Percentiles rank a stretch among this genome's conserved stretches.
Conservation (phyloP, 495 filamentous ascomycete species). For the Penicillium cinerascens region DNA sequence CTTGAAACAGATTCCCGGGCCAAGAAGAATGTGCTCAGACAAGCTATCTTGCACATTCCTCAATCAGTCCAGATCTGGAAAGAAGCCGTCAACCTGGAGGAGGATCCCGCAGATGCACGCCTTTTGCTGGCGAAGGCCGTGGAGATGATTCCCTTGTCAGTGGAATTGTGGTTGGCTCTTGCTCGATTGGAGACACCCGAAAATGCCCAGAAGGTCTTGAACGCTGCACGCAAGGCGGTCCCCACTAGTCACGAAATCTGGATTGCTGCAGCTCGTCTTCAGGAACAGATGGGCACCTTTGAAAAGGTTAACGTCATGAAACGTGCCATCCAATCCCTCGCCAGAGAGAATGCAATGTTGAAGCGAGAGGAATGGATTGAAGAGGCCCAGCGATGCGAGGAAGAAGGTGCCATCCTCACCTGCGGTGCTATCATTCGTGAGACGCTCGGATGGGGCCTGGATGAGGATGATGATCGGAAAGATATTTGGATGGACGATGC, state of each 20-base stretch:
- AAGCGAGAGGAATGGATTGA: conserved; percentile 96
- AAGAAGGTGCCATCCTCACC: conserved; percentile 82
- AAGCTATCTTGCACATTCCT: conserved; percentile 83
- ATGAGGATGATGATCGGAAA: conserved; percentile 95
- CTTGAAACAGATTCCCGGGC: conserved; percentile 74
- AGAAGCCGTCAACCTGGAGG: conserved; percentile 92
- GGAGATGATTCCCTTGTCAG: conserved; percentile 86
- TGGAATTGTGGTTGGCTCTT: conserved; percentile 92
- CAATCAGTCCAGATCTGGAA: conserved; percentile 96
- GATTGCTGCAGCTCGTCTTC: conserved; percentile 88
- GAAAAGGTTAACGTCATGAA: conserved; percentile 88
- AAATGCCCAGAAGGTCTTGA: conserved; percentile 90
- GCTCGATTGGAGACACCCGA: conserved; percentile 84
- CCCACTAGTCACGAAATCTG: conserved; percentile 91
- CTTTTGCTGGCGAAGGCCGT: conserved; percentile 88
- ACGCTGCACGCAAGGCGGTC: conserved; percentile 89
- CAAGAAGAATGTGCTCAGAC: conserved; percentile 85
- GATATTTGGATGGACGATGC: conserved; percentile 95
- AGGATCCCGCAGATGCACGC: conserved; percentile 79
- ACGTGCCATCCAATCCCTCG: conserved; percentile 84
- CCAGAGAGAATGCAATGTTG: conserved; percentile 88
- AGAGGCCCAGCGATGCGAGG: conserved; percentile 92
- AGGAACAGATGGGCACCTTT: conserved; percentile 80
- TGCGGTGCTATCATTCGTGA: conserved; percentile 85
- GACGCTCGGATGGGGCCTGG: conserved; percentile 88